Evolutionary conservation across 805 yeast species (phyloP).

Genomic region (Suhomyces xylopsoci): DNA sequence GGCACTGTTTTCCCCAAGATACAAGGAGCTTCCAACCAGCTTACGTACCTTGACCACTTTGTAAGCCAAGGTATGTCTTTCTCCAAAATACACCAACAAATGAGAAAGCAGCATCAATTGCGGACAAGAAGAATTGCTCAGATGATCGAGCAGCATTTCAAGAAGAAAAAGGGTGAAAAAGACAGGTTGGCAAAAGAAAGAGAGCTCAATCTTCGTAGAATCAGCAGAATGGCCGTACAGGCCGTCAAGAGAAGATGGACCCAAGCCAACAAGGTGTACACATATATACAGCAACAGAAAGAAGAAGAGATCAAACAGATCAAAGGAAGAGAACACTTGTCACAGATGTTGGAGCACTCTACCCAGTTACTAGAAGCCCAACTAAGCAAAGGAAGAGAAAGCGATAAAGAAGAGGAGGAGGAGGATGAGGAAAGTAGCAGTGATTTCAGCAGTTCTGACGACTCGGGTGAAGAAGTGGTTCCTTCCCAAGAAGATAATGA

Average conservation of each 20-base stretch:
- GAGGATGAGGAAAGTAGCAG: slow-evolving; percentile 15
- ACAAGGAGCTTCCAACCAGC: slow-evolving; percentile 40
- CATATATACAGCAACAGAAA: slow-evolving; percentile 69
- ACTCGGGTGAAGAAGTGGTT: slow-evolving; percentile 13
- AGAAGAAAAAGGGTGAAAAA: slow-evolving; percentile 81
- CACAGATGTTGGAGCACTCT: slow-evolving; percentile 86
- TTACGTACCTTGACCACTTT: slow-evolving; percentile 69
- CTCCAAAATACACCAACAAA: slow-evolving; percentile 66
- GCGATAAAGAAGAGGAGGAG: slow-evolving; percentile 19
- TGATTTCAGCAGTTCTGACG: neutral
- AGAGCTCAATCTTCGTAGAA: slow-evolving; percentile 61
- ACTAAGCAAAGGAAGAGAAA: slow-evolving; percentile 37
- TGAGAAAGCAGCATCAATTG: slow-evolving; percentile 60
- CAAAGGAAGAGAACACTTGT: slow-evolving; percentile 82
- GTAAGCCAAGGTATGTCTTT: slow-evolving; percentile 71
- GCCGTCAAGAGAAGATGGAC: slow-evolving; percentile 90
- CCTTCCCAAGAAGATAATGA: slow-evolving; percentile 33
- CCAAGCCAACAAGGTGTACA: slow-evolving; percentile 79
- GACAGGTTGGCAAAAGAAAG: slow-evolving; percentile 75
- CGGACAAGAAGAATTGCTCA: slow-evolving; percentile 69
- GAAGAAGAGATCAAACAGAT: slow-evolving; percentile 75
- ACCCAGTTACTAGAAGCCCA: slow-evolving; percentile 89
- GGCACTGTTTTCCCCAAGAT: slow-evolving; percentile 40
- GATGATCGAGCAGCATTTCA: slow-evolving; percentile 84
- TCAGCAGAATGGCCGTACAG: slow-evolving; percentile 79